Evolutionary conservation across 768 basidiomycete genomes (phyloP).

Genomic region (Pholiota conissans): DNA sequence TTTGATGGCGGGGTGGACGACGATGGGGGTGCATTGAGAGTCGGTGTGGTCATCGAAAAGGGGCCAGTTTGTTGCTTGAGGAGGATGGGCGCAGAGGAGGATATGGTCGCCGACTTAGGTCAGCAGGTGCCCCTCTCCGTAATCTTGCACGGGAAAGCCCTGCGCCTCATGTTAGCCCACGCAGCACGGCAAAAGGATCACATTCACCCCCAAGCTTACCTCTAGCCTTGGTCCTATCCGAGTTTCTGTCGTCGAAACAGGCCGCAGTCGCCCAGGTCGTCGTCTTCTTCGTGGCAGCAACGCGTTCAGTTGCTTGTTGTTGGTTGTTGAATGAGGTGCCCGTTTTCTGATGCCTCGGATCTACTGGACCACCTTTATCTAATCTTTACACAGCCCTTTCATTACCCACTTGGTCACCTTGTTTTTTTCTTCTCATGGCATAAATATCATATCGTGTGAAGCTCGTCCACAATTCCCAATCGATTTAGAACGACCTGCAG

Average conservation of each 20-base stretch:
- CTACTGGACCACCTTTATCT: constrained; percentile 23
- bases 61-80: constrained; percentile 8
- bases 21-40: constrained; percentile 22
- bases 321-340: constrained; percentile 26
- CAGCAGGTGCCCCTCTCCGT: constrained; percentile 24
- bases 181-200: constrained; percentile 28
- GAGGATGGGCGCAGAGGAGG: constrained; percentile 15
- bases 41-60: constrained; percentile 34
- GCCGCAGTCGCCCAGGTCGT: constrained; percentile 8
- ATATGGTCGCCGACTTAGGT: constrained; percentile 17
- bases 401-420: background rate
- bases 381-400: constrained; percentile 15
- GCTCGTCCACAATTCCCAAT: background rate
- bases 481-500: background rate
- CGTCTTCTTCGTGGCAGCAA: constrained; percentile 11
- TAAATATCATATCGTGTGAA: background rate
- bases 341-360: constrained; percentile 27
- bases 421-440: background rate
- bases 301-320: constrained; percentile 18
- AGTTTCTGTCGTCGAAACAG: constrained; percentile 15
- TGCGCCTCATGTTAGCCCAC: constrained; percentile 61
- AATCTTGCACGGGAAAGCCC: constrained; percentile 41
- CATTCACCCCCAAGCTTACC: constrained; percentile 23
- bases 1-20: constrained; percentile 18
- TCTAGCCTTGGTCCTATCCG: constrained; percentile 25